Evolutionary conservation across 768 basidiomycete genomes (phyloP).

Genomic region (Termitomyces sp.): DNA sequence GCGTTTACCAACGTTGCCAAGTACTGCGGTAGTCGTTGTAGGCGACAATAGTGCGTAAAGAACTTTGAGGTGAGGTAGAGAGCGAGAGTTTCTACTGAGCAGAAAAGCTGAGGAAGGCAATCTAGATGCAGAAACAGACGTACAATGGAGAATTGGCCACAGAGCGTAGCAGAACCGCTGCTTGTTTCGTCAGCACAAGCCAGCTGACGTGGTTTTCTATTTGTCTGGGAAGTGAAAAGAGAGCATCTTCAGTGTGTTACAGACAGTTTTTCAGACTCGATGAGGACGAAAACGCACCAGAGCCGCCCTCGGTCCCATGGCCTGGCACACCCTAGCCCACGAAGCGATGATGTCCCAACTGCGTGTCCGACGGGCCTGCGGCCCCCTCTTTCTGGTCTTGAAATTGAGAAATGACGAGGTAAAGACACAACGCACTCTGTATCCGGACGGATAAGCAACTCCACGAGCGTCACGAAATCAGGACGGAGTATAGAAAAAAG

Average conservation of each 20-base stretch:
- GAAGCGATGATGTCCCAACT: no score
- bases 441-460: no score
- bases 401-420: no score
- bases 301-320: slow-evolving; percentile 24
- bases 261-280: not conserved
- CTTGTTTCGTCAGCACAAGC: slow-evolving; percentile 54
- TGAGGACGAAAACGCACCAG: slow-evolving; percentile 18
- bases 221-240: slow-evolving; percentile 34
- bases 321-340: no score
- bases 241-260: slow-evolving; percentile 23
- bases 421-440: no score
- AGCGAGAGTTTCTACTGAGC: slow-evolving; percentile 38
- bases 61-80: slow-evolving; percentile 43
- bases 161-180: slow-evolving; percentile 41
- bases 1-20: slow-evolving; percentile 26
- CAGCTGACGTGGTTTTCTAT: slow-evolving; percentile 41
- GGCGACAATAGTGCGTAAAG: slow-evolving; percentile 42
- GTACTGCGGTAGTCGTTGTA: slow-evolving; percentile 13
- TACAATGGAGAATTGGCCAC: slow-evolving; percentile 42
- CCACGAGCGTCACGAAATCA: no score
- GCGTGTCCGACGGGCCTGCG: no score
- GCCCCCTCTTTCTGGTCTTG: no score
- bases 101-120: not conserved
- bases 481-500: no score
- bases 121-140: not conserved